Evolutionary conservation across 345 rosid species (phyloP).

Genomic region (Corchorus olitorius): DNA sequence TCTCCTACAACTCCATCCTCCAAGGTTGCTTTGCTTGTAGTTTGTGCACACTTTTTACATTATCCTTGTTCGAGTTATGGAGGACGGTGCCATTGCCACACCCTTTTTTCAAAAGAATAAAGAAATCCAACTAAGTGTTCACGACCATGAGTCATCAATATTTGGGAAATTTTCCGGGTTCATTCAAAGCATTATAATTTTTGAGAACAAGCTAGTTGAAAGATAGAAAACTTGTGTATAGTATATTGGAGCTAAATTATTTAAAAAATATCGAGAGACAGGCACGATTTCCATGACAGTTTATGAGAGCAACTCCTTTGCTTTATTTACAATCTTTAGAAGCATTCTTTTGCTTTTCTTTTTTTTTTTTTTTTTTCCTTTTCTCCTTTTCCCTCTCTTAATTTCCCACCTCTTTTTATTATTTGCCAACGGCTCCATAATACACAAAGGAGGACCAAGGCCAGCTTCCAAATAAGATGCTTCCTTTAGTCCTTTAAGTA

Average conservation of each 20-base stretch:
- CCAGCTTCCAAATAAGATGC: conserved; percentile 24
- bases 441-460: neutral
- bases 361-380: neutral
- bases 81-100: neutral
- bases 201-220: neutral
- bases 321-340: neutral
- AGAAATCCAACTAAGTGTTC: neutral
- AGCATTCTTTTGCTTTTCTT: neutral
- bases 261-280: too few species aligned
- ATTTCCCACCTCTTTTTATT: conserved; percentile 5
- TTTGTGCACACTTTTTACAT: conserved; percentile 18
- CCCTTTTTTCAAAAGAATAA: too few species aligned
- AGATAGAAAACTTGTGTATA: neutral
- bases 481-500: conserved; percentile 19
- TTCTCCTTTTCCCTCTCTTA: neutral
- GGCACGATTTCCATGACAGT: neutral
- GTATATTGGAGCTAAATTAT: too few species aligned
- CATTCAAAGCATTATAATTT: neutral
- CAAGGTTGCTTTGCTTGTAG: conserved; percentile 15
- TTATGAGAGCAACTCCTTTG: neutral
- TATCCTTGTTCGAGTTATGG: neutral
- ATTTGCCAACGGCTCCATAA: conserved; percentile 28
- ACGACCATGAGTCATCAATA: neutral
- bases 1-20: neutral
- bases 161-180: neutral